phyloP scores from a whole-genome alignment of 768 basidiomycete genomes.

The Filobasidium wieringae region DNA sequence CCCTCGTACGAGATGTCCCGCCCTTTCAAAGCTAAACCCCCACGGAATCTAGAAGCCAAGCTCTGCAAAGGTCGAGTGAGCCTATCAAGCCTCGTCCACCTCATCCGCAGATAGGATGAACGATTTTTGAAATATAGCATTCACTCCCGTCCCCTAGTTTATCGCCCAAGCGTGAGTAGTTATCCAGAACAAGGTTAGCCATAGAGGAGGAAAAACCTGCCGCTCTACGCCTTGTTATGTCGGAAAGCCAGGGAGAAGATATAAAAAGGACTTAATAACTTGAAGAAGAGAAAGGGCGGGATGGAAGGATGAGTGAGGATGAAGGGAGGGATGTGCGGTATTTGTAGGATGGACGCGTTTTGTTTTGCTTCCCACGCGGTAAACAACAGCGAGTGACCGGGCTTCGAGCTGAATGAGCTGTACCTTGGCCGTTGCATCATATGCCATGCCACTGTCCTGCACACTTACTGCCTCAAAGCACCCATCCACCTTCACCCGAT shows the following conservation, averaged over 20 bases:
- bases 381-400: background rate
- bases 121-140: background rate
- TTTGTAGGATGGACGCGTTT: background rate
- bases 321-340: background rate
- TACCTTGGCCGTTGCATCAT: background rate
- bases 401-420: background rate
- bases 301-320: background rate
- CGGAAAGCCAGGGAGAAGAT: background rate
- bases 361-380: background rate
- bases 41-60: background rate
- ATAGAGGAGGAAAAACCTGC: background rate
- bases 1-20: background rate
- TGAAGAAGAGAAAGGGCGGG: background rate
- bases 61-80: constrained; percentile 2
- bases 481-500: background rate
- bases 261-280: background rate
- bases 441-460: too few relatives aligned
- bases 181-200: background rate
- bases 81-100: constrained; percentile 12
- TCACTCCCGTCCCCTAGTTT: background rate
- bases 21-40: background rate
- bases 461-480: too few relatives aligned
- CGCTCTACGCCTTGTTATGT: background rate
- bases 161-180: background rate
- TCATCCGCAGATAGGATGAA: constrained; percentile 5